phyloP scores from a whole-genome alignment of 352 stramenopile species.

The Phytophthora agathidicida region DNA sequence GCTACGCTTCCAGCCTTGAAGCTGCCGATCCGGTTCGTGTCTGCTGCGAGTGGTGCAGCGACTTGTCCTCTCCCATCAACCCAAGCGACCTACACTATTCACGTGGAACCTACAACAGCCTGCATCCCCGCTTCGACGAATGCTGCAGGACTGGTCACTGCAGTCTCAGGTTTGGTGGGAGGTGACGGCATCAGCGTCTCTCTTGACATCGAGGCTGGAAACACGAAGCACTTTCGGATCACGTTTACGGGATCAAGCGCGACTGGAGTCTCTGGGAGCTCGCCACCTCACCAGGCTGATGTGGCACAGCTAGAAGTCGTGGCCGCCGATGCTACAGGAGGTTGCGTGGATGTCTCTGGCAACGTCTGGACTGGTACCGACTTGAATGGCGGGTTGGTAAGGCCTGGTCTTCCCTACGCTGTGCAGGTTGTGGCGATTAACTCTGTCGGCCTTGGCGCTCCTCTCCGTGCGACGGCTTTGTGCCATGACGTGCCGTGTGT shows the following conservation, averaged over 20 bases:
- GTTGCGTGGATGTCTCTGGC: constrained; percentile 53
- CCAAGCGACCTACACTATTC: constrained; percentile 50
- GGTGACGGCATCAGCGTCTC: constrained; percentile 64
- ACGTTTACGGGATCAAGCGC: constrained; percentile 88
- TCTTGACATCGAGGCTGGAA: constrained; percentile 47
- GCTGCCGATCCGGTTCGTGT: constrained; percentile 45
- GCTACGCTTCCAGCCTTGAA: constrained; percentile 36
- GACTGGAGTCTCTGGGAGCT: constrained; percentile 36
- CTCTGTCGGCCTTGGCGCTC: constrained; percentile 73
- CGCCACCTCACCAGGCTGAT: constrained; percentile 22
- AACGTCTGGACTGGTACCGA: constrained; percentile 73
- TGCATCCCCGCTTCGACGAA: constrained; percentile 53
- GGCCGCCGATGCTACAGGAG: constrained; percentile 58
- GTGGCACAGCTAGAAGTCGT: constrained; percentile 54
- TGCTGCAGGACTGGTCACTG: constrained; percentile 30
- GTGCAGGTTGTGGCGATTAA: constrained; percentile 92
- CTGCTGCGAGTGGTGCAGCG: constrained; percentile 1
- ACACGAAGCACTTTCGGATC: constrained; percentile 67
- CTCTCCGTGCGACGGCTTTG: constrained; percentile 43
- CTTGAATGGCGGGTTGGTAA: constrained; percentile 82
- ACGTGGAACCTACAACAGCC: constrained; percentile 51
- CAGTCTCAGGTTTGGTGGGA: constrained; percentile 49
- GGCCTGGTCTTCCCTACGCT: constrained; percentile 87
- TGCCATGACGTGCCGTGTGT: constrained; percentile 63
- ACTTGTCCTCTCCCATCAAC: constrained; percentile 48